Base-by-base conservation (phyloP, 352 stramenopile genomes). In the Globisporangium abappressorium region DNA sequence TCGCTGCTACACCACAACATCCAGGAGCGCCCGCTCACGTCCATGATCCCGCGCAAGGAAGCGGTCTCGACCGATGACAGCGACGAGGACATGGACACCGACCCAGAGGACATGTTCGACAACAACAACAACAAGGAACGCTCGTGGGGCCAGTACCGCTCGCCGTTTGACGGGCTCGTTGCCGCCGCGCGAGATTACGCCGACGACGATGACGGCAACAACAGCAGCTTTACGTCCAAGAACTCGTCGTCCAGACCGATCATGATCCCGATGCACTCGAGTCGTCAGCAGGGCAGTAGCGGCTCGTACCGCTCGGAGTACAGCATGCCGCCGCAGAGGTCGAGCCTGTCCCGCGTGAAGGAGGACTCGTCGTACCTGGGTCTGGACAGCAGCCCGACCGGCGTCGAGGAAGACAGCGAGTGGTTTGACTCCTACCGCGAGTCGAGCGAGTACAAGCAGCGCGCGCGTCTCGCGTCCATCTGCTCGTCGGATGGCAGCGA, bases 401-500 rank as follows among this genome's bases (percentile, higher is more conserved):
- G 85, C 33, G 78, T 93, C 15, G 85, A 93, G 55, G 75, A 87
- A 41, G 76, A 84, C 65, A 78, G 86, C 30, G 82, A 81, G 49
- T 84, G 77, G 77, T 80, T 83, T 18, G 76, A 82, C 57, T 80
- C 75, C 69, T 89, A 90, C 67, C 77, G 87, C 43, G 67, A 75
- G 60, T 79, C 63, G 51, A 78, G 75, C 57, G 85, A 93, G 66
- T 92, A 92, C 77, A 81, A 82, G 66, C 85, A 89, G 73, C 82
- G 85, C 58, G 71, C 76, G 56, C 85, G 85, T 18, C 67, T 93
- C 38, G 81, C 83, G 38, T 93, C 85, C 9, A 75, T 93, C 28
- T 91, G 82, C 70, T 93, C 85, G 55, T 93, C 85, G 30, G 85
- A 93, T 38, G 81, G 84, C 6, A 89, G 81, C 66, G 83, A 92